A percentile compares a stretch with the other conserved stretches of the same genome.
Evolutionary conservation across 1,139 yeast species (phyloP).

Genomic region (Blastobotrys indianensis): DNA sequence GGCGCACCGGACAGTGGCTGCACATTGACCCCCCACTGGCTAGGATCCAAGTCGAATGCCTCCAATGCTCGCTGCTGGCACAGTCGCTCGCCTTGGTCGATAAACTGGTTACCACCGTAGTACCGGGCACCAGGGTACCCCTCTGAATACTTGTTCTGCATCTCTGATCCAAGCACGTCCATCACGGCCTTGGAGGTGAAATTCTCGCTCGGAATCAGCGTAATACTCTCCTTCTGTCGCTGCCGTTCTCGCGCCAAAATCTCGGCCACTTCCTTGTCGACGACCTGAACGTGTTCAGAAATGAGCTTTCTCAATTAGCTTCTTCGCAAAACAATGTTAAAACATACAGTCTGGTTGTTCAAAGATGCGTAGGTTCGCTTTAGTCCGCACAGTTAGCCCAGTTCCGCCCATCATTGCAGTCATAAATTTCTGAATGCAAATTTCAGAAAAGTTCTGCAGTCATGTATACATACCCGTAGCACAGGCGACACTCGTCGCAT

Average conservation of each 20-base stretch:
- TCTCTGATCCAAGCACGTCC: constrained; percentile 95
- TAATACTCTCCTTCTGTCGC: constrained; percentile 93
- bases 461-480: background rate
- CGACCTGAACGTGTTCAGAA: constrained; percentile 27
- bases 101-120: constrained; percentile 95
- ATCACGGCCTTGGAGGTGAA: constrained; percentile 95
- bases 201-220: constrained; percentile 92
- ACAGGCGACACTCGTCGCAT: constrained; percentile 9
- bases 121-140: constrained; percentile 97
- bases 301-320: constrained; percentile 10
- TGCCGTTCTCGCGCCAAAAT: constrained; percentile 83
- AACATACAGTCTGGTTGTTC: constrained; percentile 8
- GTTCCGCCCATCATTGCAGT: too few relatives aligned
- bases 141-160: constrained; percentile 98
- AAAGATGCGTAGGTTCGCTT: constrained; percentile 10
- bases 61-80: constrained; percentile 91
- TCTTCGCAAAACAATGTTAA: background rate
- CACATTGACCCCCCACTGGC: constrained; percentile 96
- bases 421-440: too few relatives aligned
- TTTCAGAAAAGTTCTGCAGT: background rate
- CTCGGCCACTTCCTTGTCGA: constrained; percentile 37
- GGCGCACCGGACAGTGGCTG: constrained; percentile 96
- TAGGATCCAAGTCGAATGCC: constrained; percentile 75
- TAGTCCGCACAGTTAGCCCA: background rate
- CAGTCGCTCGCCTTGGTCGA: constrained; percentile 84